Base-by-base conservation (phyloP, 1,139 yeast genomes). In the Meyerozyma smithsonii region DNA sequence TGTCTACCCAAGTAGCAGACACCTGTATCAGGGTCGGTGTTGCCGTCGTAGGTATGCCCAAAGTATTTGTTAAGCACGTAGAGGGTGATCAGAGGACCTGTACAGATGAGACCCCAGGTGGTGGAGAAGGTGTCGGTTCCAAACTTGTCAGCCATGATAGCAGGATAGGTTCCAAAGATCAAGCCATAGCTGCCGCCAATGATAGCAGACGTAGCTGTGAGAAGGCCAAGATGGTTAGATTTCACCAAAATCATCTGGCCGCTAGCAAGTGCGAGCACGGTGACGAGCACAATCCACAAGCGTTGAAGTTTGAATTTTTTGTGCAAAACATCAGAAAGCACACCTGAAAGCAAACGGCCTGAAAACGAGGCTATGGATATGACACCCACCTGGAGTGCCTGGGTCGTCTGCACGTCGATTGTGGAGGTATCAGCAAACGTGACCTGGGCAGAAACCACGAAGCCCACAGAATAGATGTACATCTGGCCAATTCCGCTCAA, bases 61-160 rank as follows among this genome's bases (percentile, higher is more conserved):
- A 70, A 70, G 41, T 59, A 62, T 48, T 64, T 67, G 49, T 69
- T 69, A 46, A 70, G 55, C 1, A 52, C 40, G 48, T 58, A 69
- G 23, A 70, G 51, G 0, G 62, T 52, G 10, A 66, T 38, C 35
- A 68, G 49, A 2, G 74, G 74, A 1, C 74, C 75, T 0, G 72
- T 63, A 46, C 74, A 66, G 4, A 69, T 56, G 40, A 71, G 56
- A 1, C 76, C 77, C 76, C 77, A 71, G 4, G 65, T 62, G 1
- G 75, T 69, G 1, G 74, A 61, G 40, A 71, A 70, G 0, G 66
- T 55, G 26, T 48, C 55, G 0, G 74, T 65, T 2, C 76, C 77
- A 52, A 67, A 69, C 28, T 52, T 52, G 44, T 71, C 77, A 1
- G 76, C 75, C 34, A 70, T 64, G 4, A 71, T 60, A 1, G 77